Evolutionary conservation across 495 filamentous ascomycete genomes (phyloP), one percentile per base, ranked within the genome.

Genomic region (Neurospora sp.): DNA sequence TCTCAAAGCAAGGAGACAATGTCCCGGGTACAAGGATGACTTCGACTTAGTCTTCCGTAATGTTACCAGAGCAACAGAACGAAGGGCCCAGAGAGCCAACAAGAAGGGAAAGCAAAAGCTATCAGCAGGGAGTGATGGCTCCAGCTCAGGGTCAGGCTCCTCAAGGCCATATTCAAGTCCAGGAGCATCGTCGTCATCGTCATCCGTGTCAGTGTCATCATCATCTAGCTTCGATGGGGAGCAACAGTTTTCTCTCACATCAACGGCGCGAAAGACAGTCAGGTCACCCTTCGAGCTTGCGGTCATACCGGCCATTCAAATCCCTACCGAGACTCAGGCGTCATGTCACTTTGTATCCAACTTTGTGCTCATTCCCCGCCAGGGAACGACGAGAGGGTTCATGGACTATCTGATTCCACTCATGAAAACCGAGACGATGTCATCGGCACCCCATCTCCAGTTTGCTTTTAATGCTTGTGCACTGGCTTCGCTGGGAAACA

Each of bases 31-130:
- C 78, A 85, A 85, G 73, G 85, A 91, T 76, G 89, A 90, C 24
- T 90, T 93, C 73, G 91, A 93, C 77, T 78, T 93, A 15, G 84
- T 92, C 70, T 86, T 92, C 69, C 86, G 91, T 43, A 89, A 91
- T 77, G 89, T 91, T 74, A 91, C 88, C n/a, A 80, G 85, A 69
- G 86, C 88, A 2, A 87, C 88, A 5, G 88, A 88, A 69, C 84
- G 85, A 69, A 83, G 87, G 71, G 86, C 85, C 19, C 79, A 80
- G 71, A 84, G 78, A 72, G 80, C 82, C 24, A 81, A 71, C 76
- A 80, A 71, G 71, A 84, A 83, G 31, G 73, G 70, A 81, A 76
- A 76, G 24, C 71, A 69, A 70, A 62, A 54, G 28, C 36, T 28
- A 19, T 21, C 38, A 2, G 39, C 62, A n/a, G 19, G 69, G 28